A percentile compares a stretch with the other conserved stretches of the same genome.
Evolutionary conservation across 441 rosid species (phyloP).

Genomic region (Geranium incanum): DNA sequence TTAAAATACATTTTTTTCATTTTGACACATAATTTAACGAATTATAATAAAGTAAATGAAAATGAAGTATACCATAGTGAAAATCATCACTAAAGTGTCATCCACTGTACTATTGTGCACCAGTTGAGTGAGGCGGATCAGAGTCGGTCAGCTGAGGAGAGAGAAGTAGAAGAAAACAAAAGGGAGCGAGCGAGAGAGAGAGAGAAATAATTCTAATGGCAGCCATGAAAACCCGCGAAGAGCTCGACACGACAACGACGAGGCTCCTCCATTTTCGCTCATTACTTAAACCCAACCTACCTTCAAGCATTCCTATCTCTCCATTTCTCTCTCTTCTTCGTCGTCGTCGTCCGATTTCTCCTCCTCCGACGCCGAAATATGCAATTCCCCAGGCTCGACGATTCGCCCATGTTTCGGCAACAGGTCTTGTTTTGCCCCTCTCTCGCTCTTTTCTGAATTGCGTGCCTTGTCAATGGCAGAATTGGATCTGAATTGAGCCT

Average conservation of each 20-base stretch:
- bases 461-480: too few species aligned
- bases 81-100: too few species aligned
- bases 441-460: neutral
- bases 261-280: slow-evolving; percentile 31
- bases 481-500: neutral
- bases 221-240: slow-evolving; percentile 50
- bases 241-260: slow-evolving; percentile 20
- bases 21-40: too few species aligned
- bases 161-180: neutral
- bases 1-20: too few species aligned
- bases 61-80: too few species aligned
- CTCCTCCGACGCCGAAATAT: slow-evolving; percentile 23
- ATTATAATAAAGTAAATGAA: too few species aligned
- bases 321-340: neutral
- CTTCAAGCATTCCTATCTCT: neutral
- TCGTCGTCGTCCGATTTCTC: neutral
- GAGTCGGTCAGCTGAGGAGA: neutral
- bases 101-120: too few species aligned
- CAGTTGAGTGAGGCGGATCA: neutral
- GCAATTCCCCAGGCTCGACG: slow-evolving; percentile 66
- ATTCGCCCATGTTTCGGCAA: slow-evolving; percentile 76
- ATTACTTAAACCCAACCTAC: slow-evolving; percentile 12
- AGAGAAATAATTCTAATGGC: slow-evolving; percentile 20
- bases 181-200: neutral
- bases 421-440: slow-evolving; percentile 36